A percentile compares a stretch with the other conserved stretches of the same genome.
Evolutionary conservation across 148 eudicot genomes (phyloP).

Genomic region (Vaccinium macrocarpon): DNA sequence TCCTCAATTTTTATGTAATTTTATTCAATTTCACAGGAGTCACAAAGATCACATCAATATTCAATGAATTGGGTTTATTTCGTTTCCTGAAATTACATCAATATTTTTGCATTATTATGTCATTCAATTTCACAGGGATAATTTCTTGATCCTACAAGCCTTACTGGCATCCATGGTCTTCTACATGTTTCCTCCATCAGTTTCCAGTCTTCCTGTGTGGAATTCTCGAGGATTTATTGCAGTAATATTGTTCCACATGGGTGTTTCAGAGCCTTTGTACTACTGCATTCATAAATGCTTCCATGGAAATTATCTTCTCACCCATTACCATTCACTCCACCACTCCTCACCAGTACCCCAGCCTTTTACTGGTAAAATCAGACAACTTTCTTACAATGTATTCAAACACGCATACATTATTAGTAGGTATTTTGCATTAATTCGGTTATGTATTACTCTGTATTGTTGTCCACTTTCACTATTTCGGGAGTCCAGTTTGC

Average conservation of each 20-base stretch:
- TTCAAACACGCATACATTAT: background rate
- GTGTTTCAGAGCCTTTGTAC: slow-evolving; percentile 75
- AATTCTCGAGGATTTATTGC: slow-evolving; percentile 48
- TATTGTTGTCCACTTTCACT: no score
- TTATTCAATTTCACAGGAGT: no score
- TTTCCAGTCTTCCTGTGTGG: slow-evolving; percentile 40
- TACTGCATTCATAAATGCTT: slow-evolving; percentile 57
- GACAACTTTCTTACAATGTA: background rate
- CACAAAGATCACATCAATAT: no score
- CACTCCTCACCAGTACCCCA: slow-evolving; percentile 69
- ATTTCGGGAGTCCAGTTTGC: no score
- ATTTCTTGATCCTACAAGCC: slow-evolving; percentile 69
- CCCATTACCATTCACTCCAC: slow-evolving; percentile 63
- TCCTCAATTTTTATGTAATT: no score
- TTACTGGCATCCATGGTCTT: slow-evolving; percentile 38
- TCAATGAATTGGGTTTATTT: no score
- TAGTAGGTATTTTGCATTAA: no score
- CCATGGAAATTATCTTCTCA: slow-evolving; percentile 45
- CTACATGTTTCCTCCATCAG: slow-evolving; percentile 53
- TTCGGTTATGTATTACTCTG: no score
- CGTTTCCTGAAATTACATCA: background rate
- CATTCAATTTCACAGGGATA: slow-evolving; percentile 51
- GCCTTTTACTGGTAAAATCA: slow-evolving; percentile 57
- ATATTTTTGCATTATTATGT: background rate
- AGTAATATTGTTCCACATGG: slow-evolving; percentile 49